Evolutionary conservation across 352 stramenopile species (phyloP).

Genomic region (Globisporangium apiculatum): DNA sequence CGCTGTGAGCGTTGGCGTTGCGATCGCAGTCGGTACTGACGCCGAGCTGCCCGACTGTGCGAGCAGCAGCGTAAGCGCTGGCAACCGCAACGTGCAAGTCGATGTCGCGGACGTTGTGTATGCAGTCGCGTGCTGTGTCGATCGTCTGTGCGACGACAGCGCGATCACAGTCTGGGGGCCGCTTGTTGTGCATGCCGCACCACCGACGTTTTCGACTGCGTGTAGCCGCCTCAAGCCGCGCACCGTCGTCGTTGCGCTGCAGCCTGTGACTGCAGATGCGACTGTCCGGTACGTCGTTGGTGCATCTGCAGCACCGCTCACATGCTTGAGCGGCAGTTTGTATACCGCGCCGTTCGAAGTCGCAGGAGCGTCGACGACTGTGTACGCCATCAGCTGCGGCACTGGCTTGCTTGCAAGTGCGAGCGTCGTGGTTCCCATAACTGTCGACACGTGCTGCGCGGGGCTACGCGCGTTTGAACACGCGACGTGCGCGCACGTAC

Average conservation of each 20-base stretch:
- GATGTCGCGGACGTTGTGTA: slow-evolving; percentile 38
- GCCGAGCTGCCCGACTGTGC: slow-evolving; percentile 1
- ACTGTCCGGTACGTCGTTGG: slow-evolving; percentile 24
- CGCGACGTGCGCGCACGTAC: slow-evolving; percentile 32
- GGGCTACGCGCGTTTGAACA: slow-evolving; percentile 31
- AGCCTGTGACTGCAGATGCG: slow-evolving; percentile 20
- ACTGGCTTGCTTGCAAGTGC: slow-evolving; percentile 34
- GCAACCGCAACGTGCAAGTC: slow-evolving; percentile 16
- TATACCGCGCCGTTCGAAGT: slow-evolving; percentile 29
- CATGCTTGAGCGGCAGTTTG: slow-evolving; percentile 18
- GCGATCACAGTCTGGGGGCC: slow-evolving; percentile 21
- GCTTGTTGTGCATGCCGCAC: slow-evolving; percentile 19
- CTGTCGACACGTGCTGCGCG: slow-evolving; percentile 45
- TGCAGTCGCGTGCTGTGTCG: slow-evolving; percentile 44
- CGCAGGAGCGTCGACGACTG: slow-evolving; percentile 13
- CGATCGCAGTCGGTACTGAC: slow-evolving; percentile 16
- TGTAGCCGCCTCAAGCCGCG: slow-evolving; percentile 29
- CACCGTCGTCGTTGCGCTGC: slow-evolving; percentile 21
- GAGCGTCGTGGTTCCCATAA: slow-evolving; percentile 22
- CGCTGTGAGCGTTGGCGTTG: slow-evolving; percentile 14
- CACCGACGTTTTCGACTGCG: slow-evolving; percentile 19
- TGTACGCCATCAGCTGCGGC: slow-evolving; percentile 49
- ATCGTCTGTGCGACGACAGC: slow-evolving; percentile 21
- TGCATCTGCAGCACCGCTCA: slow-evolving; percentile 10
- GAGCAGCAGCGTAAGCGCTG: slow-evolving; percentile 1